Base-by-base conservation (phyloP, 1,284 basidiomycete species). In the Grifola frondosa region DNA sequence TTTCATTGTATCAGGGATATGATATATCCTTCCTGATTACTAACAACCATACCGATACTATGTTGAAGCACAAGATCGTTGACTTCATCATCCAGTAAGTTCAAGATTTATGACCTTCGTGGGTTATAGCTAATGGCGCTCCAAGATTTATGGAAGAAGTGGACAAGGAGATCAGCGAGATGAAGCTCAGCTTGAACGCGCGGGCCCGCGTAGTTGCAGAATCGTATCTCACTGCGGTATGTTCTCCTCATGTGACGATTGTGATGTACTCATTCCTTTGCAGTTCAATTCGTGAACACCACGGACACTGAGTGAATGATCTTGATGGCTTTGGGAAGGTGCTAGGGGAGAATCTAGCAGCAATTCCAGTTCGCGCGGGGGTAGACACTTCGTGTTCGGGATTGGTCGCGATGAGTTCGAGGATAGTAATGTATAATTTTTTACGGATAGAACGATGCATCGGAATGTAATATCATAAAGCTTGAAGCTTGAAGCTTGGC, bases 11-110 rank as follows among this genome's bases (percentile, higher is more conserved):
- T 31, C 56, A 96, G 90, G 93, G 95, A 45, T 99, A 97, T 59
- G 97, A 99, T 59, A 99, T 99, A 55, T 96, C 91, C 6, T 99
- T 99, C 78, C 74, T 99, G 52, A 97, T 99, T 64, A 98, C 97
- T 45, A 98, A 98, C 68, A 86, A 86, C 50, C 94, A 99, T 65
- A 83, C 93, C 19, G 96, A 99, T 65, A 91, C 90, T 3, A 97
- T 99, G 94, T 75, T 98, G 56, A 99, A 99, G 73, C 95, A 99
- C 70, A 99, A 98, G 74, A 87, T 99, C 42, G 97, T 99, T 32
- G 97, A 99, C 70, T 99, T 99, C 70, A 97, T 99, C 69, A 97
- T 98, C 56, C 92, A 99, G 88, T 93, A 35, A 16, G 42, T 44
- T 23, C 31, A 57, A n/a, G n/a, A n/a, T n/a, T n/a, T n/a, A n/a